Evolutionary conservation across 495 filamentous ascomycete genomes (phyloP), one percentile per base, ranked within the genome.

Genomic region (Aspergillus incahuasiensis): DNA sequence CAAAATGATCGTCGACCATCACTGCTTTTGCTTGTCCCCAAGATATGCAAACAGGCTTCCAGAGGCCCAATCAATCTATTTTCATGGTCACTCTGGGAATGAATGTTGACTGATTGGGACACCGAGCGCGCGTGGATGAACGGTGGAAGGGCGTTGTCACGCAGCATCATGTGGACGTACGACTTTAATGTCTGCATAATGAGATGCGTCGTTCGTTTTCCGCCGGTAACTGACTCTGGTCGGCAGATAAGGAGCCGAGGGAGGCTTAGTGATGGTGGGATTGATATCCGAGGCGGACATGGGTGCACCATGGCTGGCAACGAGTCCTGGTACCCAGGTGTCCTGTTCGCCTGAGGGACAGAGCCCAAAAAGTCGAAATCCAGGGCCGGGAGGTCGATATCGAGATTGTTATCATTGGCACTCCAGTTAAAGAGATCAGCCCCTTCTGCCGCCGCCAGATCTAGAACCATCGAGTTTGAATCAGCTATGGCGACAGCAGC

Each of bases 111-210:
- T 40, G 28, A 5, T 5, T 18, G 16, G 21, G 30, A 5, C 7
- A 38, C 6, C 16, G 25, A 21, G 6, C 9, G 18, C 12, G 56
- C 49, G 48, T 67, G 64, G 19, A 67, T 60, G 32, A 64, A 67
- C 2, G 73, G 73, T 45, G 70, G 70, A 40, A 74, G 64, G 19
- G 55, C 63, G 35, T 73, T 65, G 28, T 71, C 61, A 15, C 59
- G 71, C 34, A 74, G 46, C 64, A 74, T 66, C 70, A 70, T 73
- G 43, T 63, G 54, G 3, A 68, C 67, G 53, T 76, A 78, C 13
- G 74, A 78, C 59, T 75, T 74, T 28, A 78, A 59, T 11, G 62
- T 78, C 40, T 70, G 67, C 32, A 67, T 43, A 8, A 76, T 76
- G 15, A 75, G 67, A 40, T 62, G 66, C 8, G 67, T 55, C n/a